Evolutionary conservation across 495 filamentous ascomycete species (phyloP).

Genomic region (Jackrogersella minutella): DNA sequence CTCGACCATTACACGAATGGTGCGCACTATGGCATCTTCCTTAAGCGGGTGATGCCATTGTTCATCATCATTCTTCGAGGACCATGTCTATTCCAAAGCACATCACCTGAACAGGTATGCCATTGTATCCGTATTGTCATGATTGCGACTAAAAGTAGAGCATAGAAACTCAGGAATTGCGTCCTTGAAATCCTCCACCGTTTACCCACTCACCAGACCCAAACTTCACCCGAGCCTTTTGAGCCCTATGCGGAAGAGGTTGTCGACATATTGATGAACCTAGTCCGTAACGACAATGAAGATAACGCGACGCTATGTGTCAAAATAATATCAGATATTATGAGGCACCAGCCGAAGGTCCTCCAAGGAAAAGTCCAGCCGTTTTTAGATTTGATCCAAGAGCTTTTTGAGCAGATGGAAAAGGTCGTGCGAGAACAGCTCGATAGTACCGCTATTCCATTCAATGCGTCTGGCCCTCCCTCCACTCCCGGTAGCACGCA

Average conservation of each 20-base stretch:
- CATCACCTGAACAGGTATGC: slow-evolving; percentile 79
- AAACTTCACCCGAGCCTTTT: slow-evolving; percentile 73
- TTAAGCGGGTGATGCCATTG: slow-evolving; percentile 87
- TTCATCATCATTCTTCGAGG: slow-evolving; percentile 86
- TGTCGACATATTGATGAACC: slow-evolving; percentile 85
- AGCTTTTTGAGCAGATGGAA: slow-evolving; percentile 94
- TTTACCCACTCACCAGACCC: slow-evolving; percentile 72
- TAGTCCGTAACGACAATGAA: slow-evolving; percentile 93
- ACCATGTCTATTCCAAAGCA: slow-evolving; percentile 88
- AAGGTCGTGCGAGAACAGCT: slow-evolving; percentile 92
- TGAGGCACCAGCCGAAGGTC: slow-evolving; percentile 87
- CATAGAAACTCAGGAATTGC: slow-evolving; percentile 86
- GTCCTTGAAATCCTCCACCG: slow-evolving; percentile 94
- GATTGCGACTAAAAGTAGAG: slow-evolving; percentile 31
- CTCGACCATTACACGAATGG: slow-evolving; percentile 72
- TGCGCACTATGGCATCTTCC: slow-evolving; percentile 73
- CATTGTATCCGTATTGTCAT: not conserved
- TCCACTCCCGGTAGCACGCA: slow-evolving; percentile 78
- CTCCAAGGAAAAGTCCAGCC: slow-evolving; percentile 81
- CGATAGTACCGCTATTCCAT: slow-evolving; percentile 68
- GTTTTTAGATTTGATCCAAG: slow-evolving; percentile 90
- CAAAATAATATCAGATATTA: slow-evolving; percentile 96
- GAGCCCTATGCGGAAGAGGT: slow-evolving; percentile 87
- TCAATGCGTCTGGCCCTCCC: slow-evolving; percentile 68
- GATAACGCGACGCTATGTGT: slow-evolving; percentile 98